Conservation (phyloP, 2,329 filamentous ascomycete species). For the Trichoderma afroharzianum region DNA sequence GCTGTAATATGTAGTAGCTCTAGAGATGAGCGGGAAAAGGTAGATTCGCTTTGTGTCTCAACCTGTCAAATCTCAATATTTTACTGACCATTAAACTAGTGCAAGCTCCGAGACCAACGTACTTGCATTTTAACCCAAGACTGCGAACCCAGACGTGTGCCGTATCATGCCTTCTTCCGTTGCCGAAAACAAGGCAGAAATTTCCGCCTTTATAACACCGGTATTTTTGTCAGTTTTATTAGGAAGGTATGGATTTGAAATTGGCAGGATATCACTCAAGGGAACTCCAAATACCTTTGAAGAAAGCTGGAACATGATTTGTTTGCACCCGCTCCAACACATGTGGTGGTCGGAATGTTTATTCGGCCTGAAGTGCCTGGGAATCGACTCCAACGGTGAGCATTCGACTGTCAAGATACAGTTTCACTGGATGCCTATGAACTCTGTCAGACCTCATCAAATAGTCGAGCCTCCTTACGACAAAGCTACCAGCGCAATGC, state of each 20-base stretch:
- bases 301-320: not conserved
- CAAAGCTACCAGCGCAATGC: not conserved
- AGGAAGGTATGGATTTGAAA: no score
- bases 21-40: not conserved
- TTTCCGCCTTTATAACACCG: not conserved
- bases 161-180: not conserved
- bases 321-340: not conserved
- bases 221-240: not conserved
- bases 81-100: not conserved
- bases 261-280: no score
- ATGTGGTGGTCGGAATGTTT: not conserved
- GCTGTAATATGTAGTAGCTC: not conserved
- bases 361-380: not conserved
- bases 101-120: not conserved
- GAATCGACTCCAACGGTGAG: not conserved
- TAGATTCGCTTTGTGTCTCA: not conserved
- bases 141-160: not conserved
- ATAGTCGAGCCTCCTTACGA: not conserved
- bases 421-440: not conserved
- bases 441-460: not conserved
- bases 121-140: not conserved
- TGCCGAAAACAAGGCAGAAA: not conserved
- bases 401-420: not conserved
- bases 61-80: not conserved
- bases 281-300: no score